Evolutionary conservation across 257 asterid genomes (phyloP).

Genomic region (Nicotiana knightiana): DNA sequence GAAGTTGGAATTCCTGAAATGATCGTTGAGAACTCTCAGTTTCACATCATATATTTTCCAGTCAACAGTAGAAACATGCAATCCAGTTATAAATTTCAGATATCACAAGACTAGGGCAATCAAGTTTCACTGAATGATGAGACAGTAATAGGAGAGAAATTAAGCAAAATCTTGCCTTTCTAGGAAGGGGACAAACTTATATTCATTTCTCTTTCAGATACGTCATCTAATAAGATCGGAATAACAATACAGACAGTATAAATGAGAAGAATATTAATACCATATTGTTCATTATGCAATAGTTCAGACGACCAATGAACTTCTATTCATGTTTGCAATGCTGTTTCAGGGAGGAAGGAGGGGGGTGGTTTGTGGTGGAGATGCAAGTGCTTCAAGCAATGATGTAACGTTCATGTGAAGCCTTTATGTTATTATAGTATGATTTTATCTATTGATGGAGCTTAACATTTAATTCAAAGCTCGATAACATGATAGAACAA

Average conservation of each 20-base stretch:
- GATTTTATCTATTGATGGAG: slow-evolving; percentile 1
- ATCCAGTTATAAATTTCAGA: neutral
- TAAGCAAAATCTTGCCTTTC: neutral
- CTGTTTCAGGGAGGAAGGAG: neutral
- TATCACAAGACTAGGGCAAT: neutral
- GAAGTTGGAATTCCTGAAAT: slow-evolving; percentile 73
- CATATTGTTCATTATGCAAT: neutral
- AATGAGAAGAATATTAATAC: neutral
- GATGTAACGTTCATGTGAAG: neutral
- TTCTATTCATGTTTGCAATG: neutral
- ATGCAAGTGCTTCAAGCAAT: neutral
- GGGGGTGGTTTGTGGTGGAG: neutral
- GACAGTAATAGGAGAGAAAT: neutral
- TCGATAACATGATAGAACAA: neutral
- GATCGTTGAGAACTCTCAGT: neutral
- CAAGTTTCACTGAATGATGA: neutral
- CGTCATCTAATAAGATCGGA: neutral
- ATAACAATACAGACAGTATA: neutral
- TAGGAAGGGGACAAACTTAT: neutral
- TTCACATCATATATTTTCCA: neutral
- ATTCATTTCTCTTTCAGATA: neutral
- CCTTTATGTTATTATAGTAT: neutral
- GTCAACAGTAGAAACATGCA: neutral
- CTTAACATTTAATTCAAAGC: neutral
- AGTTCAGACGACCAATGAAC: neutral